Evolutionary conservation across 192 early-diverging fungal species (phyloP), one percentile per base, ranked within the genome.

Genomic region (Coemansia sp.): DNA sequence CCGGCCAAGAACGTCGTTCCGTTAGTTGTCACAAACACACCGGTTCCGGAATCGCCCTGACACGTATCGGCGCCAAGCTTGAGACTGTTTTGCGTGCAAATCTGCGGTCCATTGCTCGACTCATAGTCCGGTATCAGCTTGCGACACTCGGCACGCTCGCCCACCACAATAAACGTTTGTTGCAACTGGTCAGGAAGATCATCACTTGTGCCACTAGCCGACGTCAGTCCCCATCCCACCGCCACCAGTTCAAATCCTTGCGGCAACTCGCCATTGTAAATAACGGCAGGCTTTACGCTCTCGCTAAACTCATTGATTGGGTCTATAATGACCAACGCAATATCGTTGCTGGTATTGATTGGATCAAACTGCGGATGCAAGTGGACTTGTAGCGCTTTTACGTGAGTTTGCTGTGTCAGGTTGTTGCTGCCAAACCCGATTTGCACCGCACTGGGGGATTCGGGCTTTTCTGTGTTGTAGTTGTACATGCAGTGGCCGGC

Each of bases 11-110:
- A 78, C 17, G 11, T 23, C 6, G 48, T 25, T 2, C 75, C 75
- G 14, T 49, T 56, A 1, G 47, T 28, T 3, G 47, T 48, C 12
- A 61, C 58, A 55, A 66, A 71, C 24, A 73, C 63, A 12, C 76
- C 76, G 1, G 76, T 79, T 3, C 76, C 76, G 0, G 70, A 72
- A 56, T 79, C 76, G n/a, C 70, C 76, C 67, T 79, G 76, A 53
- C 76, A 79, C 3, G 76, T 79, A 21, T 79, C 76, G 1, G 47
- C 38, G 37, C 76, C 76, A 12, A 34, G 70, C 14, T 36, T n/a
- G 15, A 79, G 70, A 40, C 63, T 59, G 38, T 79, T 79, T 11
- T 79, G 66, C 0, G 76, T 79, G 60, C 76, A 79, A 12, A 79
- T 69, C 60, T 73, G 76, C 38, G 76, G 76, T 4, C 76, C 76